Base-by-base conservation (phyloP, 257 asterid species). In the Solanum gracilifrons region DNA sequence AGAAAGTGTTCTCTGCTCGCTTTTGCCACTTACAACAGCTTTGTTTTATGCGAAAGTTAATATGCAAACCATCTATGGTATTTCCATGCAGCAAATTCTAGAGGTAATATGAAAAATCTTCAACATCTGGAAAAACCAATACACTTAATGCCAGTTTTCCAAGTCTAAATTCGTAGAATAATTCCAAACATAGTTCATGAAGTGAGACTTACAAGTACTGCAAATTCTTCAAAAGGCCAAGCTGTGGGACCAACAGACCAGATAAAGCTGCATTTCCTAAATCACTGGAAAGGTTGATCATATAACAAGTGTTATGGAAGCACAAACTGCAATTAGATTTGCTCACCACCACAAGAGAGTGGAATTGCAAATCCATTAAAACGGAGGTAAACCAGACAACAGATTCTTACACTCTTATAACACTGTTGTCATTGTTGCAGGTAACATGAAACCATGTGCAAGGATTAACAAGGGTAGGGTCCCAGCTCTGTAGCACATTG, bases 381-480 rank as follows among this genome's bases (percentile, higher is more conserved):
- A 36, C 9, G 13, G 16, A 86, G 36, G 79, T 41, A 86, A 85
- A 15, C 29, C 55, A 5, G n/a, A 55, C 48, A 83, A 37, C 37
- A 48, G 80, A 88, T 88, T 72, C 98, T 92, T 92, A 97, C 99
- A 97, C 99, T 94, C 99, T 88, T 87, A 97, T 96, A 51, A 97
- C 99, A 87, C 98, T 96, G 94, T 97, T 97, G 86, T 96, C 99
- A 69, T 95, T 96, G 94, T 97, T 95, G 94, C 99, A 97, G 69
- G 99, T 97, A 83, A 97, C 99, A 89, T 97, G 99, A 90, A 97
- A 97, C 99, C 99, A 97, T 88, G 99, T 96, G 88, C 99, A 97
- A 16, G 99, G 99, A 87, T 97, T 97, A 92, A 97, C 99, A 87
- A 97, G 98, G 72, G 99, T 96, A 27, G 99, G 99, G 88, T 97